Percentiles rank a stretch among this genome's conserved stretches.
phyloP scores from a whole-genome alignment of 305 asterid genomes.

The Solanum hybrid region DNA sequence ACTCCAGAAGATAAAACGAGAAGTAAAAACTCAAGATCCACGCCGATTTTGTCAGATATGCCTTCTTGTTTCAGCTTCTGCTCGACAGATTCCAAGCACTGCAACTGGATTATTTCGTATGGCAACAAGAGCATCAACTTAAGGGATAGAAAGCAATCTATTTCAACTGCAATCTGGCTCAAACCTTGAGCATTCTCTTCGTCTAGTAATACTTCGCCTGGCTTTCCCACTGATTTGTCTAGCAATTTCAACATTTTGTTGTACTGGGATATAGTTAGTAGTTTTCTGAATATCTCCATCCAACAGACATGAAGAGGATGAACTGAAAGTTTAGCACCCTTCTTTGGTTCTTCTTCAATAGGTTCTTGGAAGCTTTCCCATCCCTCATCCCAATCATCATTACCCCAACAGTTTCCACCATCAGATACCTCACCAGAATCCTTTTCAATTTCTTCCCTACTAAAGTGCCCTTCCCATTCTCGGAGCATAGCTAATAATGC shows the following conservation, averaged over 20 bases:
- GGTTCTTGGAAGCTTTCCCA: constrained; percentile 95
- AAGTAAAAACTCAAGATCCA: constrained; percentile 42
- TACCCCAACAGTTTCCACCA: constrained; percentile 48
- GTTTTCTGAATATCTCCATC: constrained; percentile 46
- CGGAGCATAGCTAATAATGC: constrained; percentile 54
- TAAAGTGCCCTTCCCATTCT: constrained; percentile 83
- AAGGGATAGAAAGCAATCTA: constrained; percentile 58
- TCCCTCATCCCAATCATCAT: constrained; percentile 95
- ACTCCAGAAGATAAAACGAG: constrained; percentile 68
- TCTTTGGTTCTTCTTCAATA: constrained; percentile 38
- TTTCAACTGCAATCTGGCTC: constrained; percentile 31
- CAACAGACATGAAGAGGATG: constrained; percentile 87
- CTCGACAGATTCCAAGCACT: constrained; percentile 77
- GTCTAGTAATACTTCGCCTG: constrained; percentile 35
- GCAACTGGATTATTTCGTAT: constrained; percentile 39
- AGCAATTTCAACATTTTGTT: constrained; percentile 44
- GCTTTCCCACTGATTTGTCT: constrained; percentile 37
- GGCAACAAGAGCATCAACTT: constrained; percentile 55
- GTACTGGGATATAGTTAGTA: constrained; percentile 32
- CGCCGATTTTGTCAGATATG: constrained; percentile 30
- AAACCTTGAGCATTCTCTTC: constrained; percentile 46
- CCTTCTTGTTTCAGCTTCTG: constrained; percentile 57
- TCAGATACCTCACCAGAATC: constrained; percentile 39
- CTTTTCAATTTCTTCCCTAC: constrained; percentile 18
- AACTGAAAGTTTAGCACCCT: constrained; percentile 17